phyloP scores from a whole-genome alignment of 192 early-diverging fungal genomes.

The Gonapodya prolifera region DNA sequence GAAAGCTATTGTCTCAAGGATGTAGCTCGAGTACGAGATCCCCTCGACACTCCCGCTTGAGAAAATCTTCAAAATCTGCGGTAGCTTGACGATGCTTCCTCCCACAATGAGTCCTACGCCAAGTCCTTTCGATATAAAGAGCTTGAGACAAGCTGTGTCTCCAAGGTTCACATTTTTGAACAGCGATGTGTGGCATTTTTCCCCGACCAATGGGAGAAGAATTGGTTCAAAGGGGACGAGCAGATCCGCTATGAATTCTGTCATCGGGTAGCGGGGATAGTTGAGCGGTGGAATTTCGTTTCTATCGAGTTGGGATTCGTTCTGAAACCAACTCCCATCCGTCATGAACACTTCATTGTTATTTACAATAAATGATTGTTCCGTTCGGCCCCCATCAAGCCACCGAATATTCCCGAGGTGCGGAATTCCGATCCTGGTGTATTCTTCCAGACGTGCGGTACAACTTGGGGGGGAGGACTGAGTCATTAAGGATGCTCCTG shows the following conservation, averaged over 20 bases:
- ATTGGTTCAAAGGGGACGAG: not conserved
- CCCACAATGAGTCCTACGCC: constrained; percentile 89
- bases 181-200: constrained; percentile 60
- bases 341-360: too few relatives aligned
- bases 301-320: too few relatives aligned
- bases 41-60: constrained; percentile 56
- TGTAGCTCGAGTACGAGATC: constrained; percentile 62
- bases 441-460: too few relatives aligned
- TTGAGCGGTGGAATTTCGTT: not conserved
- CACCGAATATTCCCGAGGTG: too few relatives aligned
- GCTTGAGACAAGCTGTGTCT: constrained; percentile 63
- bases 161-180: constrained; percentile 58
- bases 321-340: too few relatives aligned
- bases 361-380: too few relatives aligned
- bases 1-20: constrained; percentile 70
- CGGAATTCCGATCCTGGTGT: too few relatives aligned
- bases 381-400: too few relatives aligned
- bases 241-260: not conserved
- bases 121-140: constrained; percentile 76
- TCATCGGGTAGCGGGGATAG: not conserved
- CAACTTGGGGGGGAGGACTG: too few relatives aligned
- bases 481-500: too few relatives aligned
- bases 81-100: constrained; percentile 87
- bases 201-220: constrained; percentile 55
- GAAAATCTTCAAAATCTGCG: constrained; percentile 89